A percentile compares a stretch with the other conserved stretches of the same genome.
Evolutionary conservation across 1,284 basidiomycete species (phyloP).

Genomic region (Apiotrichum porosum): DNA sequence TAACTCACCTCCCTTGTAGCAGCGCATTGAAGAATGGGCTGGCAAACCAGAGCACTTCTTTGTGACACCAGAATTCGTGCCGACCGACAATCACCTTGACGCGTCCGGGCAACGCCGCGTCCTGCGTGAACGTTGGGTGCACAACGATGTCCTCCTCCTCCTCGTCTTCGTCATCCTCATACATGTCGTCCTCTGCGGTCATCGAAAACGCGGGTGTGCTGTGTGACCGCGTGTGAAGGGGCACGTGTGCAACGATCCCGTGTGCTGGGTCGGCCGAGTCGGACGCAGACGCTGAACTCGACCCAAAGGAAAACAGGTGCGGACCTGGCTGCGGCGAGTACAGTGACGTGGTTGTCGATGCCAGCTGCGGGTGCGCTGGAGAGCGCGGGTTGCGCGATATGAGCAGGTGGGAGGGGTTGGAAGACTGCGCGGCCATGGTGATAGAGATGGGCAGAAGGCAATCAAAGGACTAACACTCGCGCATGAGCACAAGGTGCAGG

Average conservation of each 20-base stretch:
- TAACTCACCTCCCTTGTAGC: constrained; percentile 40
- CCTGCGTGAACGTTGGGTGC: constrained; percentile 34
- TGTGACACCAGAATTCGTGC: constrained; percentile 46
- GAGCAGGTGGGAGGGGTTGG: constrained; percentile 43
- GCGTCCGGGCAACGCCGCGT: constrained; percentile 31
- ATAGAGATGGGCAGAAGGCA: no score
- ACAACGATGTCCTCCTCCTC: constrained; percentile 33
- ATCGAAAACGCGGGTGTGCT: constrained; percentile 5
- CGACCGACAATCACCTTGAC: constrained; percentile 41
- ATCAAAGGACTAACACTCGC: no score
- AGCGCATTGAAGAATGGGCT: constrained; percentile 45
- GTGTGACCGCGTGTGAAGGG: constrained; percentile 5
- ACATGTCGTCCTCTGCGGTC: constrained; percentile 2
- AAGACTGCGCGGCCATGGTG: constrained; percentile 19
- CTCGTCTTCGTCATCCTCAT: constrained; percentile 17
- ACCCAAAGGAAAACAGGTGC: constrained; percentile 13
- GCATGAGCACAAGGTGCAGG: no score
- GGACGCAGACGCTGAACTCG: neutral
- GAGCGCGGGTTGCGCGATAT: constrained; percentile 43
- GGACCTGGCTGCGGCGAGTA: constrained; percentile 15
- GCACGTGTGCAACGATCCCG: neutral
- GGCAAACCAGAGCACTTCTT: constrained; percentile 44
- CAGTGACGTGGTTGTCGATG: constrained; percentile 28
- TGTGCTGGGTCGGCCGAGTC: neutral
- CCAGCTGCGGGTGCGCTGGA: constrained; percentile 41